Conservation (phyloP, 352 stramenopile species). For the Stramenopiles sp. region DNA sequence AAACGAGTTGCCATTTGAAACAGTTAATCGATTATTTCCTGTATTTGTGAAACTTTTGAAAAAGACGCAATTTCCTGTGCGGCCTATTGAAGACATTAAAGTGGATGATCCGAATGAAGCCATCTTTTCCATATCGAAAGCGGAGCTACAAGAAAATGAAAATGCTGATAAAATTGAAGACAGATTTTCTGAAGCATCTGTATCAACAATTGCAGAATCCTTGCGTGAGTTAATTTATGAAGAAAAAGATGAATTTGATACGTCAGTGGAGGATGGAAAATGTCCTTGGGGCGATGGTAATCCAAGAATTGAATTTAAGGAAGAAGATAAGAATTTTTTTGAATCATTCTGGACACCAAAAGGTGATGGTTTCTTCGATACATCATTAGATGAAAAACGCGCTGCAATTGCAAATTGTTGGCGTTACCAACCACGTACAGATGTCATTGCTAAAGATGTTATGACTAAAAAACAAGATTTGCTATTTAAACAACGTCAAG, state of each 20-base stretch:
- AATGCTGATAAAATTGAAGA: neutral
- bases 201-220: neutral
- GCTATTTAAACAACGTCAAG: neutral
- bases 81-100: too few species aligned
- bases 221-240: neutral
- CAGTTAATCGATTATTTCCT: too few species aligned
- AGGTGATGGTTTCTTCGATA: neutral
- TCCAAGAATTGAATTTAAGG: neutral
- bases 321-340: too few species aligned
- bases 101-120: neutral
- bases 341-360: neutral
- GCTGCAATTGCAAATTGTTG: neutral
- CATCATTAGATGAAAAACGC: neutral
- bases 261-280: neutral
- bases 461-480: neutral
- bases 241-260: neutral
- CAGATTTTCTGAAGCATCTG: neutral
- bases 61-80: too few species aligned
- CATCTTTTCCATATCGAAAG: neutral
- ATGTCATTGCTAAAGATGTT: neutral
- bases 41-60: too few species aligned
- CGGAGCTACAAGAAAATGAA: neutral
- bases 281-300: neutral
- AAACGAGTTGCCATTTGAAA: too few species aligned
- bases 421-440: neutral